phyloP scores from a whole-genome alignment of 305 asterid species.

The Fraxinus latifolia region DNA sequence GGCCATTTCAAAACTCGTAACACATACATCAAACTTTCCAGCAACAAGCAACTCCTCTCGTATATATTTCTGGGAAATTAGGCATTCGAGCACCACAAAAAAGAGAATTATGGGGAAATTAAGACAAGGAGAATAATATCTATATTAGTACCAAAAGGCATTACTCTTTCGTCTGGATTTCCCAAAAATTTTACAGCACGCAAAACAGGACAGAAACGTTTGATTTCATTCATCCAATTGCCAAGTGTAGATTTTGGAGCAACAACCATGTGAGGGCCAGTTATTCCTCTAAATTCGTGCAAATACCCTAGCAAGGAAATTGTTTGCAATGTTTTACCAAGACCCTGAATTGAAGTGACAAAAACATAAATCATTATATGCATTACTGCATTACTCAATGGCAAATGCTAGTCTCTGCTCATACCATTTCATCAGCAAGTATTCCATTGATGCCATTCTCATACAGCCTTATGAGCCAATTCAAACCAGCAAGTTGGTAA shows the following conservation, averaged over 20 bases:
- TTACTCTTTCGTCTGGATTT: conserved; percentile 97
- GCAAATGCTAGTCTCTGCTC: background rate
- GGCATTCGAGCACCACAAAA: conserved; percentile 7
- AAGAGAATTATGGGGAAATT: too few species aligned
- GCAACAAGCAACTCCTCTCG: conserved; percentile 96
- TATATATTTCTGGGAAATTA: conserved; percentile 59
- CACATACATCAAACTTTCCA: conserved; percentile 96
- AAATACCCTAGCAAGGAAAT: conserved; percentile 92
- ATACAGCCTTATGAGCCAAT: conserved; percentile 93
- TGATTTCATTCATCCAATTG: conserved; percentile 99
- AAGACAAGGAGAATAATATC: too few species aligned
- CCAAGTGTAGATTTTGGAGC: conserved; percentile 99
- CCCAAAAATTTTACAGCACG: conserved; percentile 98
- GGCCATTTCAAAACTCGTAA: conserved; percentile 99
- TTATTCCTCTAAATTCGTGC: conserved; percentile 92
- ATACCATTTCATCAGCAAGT: conserved; percentile 99
- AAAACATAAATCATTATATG: conserved; percentile 7
- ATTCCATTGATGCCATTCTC: conserved; percentile 99
- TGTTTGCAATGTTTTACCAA: conserved; percentile 97
- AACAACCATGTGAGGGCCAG: conserved; percentile 99
- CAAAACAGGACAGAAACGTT: conserved; percentile 83
- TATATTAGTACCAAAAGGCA: too few species aligned
- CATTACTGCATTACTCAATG: background rate
- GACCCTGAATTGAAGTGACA: conserved; percentile 52
- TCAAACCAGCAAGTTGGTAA: conserved; percentile 97